Base-by-base conservation (phyloP, 2,329 filamentous ascomycete species). In the Neocucurbitaria cava region DNA sequence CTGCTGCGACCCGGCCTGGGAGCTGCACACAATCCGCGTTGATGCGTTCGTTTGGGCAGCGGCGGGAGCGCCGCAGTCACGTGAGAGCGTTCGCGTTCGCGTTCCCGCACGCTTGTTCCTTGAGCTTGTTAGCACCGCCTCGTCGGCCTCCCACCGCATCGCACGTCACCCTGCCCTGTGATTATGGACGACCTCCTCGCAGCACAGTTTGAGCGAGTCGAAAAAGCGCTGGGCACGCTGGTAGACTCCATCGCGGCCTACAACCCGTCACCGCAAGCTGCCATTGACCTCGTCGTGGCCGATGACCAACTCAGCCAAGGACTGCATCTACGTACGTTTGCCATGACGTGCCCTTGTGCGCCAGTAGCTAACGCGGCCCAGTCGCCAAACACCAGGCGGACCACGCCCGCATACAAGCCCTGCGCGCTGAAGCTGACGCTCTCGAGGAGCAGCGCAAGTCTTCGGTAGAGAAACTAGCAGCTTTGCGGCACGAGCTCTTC, bases 241-340 rank as follows among this genome's bases (percentile, higher is more conserved):
- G 88, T 92, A 64, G 89, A 92, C 72, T 93, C 90, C 0, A 89
- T 96, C 58, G 83, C 90, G 5, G 90, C 91, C 61, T 94, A 93
- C 77, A 91, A 92, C 67, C 91, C 91, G 0, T 90, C 89, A 6
- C 79, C 85, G 4, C 76, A 81, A 31, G 85, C 88, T 23, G 89
- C 89, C 5, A 79, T 85, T 52, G 89, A 92, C 59, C 85, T 96
- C 9, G 80, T 89, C 17, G 79, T 82, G 7, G 91, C 90, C 21
- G 90, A 96, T 70, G 79, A 82, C 38, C 85, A 88, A 55, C 82
- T 96, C 40, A 83, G 80, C 63, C 79, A 82, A 59, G 86, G 89
- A 4, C 80, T 96, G 2, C 82, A 87, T 64, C 80, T 89, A 72
- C 78, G 89, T 90, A 79, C 49, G 65, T 49, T 31, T 18, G 15